phyloP scores from a whole-genome alignment of 1,284 basidiomycete species.

The Cryptococcus sp. region DNA sequence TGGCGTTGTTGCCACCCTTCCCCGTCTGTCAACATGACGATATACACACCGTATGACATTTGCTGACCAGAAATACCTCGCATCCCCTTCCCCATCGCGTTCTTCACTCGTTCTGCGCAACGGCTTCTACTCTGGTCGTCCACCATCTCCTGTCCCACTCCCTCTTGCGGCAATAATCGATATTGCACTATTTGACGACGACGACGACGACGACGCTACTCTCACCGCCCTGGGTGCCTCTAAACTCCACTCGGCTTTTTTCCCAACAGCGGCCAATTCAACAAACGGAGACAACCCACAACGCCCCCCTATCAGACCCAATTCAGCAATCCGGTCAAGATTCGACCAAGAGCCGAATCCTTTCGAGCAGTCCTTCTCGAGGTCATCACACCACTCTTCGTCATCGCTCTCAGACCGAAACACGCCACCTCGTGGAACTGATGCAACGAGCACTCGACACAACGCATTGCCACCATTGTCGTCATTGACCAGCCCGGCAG shows the following conservation, averaged over 20 bases:
- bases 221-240: slow-evolving; percentile 9
- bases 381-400: slow-evolving; percentile 56
- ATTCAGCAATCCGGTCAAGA: slow-evolving; percentile 35
- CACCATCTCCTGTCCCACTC: slow-evolving; percentile 15
- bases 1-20: no score
- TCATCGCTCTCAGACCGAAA: slow-evolving; percentile 55
- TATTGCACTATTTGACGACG: slow-evolving; percentile 2
- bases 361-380: slow-evolving; percentile 89
- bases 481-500: slow-evolving; percentile 74
- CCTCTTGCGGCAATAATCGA: slow-evolving; percentile 19
- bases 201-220: slow-evolving; percentile 1
- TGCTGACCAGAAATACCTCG: slow-evolving; percentile 5
- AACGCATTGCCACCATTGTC: slow-evolving; percentile 80
- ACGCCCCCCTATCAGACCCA: slow-evolving; percentile 44
- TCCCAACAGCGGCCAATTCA: neutral
- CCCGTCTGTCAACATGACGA: no score
- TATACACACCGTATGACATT: neutral
- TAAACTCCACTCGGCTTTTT: slow-evolving; percentile 1
- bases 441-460: slow-evolving; percentile 47
- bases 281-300: slow-evolving; percentile 14
- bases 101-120: slow-evolving; percentile 13
- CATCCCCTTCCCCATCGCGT: neutral
- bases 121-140: slow-evolving; percentile 8
- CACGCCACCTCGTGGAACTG: slow-evolving; percentile 54
- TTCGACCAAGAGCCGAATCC: slow-evolving; percentile 83